phyloP scores from a whole-genome alignment of 1,139 yeast genomes.

The Taphrina pruni region DNA sequence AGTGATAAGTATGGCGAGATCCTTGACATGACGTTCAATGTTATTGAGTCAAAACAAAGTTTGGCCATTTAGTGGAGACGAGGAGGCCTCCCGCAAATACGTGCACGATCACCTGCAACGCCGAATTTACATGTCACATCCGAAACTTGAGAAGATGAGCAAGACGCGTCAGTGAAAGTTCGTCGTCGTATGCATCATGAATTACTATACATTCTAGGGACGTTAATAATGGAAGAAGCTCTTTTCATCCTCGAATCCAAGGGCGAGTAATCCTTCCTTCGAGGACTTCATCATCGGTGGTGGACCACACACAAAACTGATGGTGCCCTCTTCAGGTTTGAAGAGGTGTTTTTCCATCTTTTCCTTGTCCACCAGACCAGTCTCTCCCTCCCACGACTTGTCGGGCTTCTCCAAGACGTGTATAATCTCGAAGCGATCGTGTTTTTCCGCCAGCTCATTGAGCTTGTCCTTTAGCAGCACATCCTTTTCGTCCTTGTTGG shows the following conservation, averaged over 20 bases:
- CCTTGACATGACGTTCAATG: too few species aligned
- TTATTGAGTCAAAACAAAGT: background rate
- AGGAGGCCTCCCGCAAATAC: background rate
- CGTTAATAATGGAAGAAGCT: constrained; percentile 22
- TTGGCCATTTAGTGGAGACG: background rate
- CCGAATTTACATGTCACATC: too few species aligned
- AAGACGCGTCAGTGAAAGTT: too few species aligned
- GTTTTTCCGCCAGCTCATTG: constrained; percentile 8
- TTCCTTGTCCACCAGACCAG: constrained; percentile 25
- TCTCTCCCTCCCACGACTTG: constrained; percentile 18
- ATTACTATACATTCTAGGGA: background rate
- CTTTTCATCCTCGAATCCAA: constrained; percentile 29
- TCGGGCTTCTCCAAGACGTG: constrained; percentile 32
- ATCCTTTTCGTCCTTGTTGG: constrained; percentile 26
- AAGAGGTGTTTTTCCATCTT: constrained; percentile 30
- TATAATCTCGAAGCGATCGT: constrained; percentile 20
- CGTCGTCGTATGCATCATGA: too few species aligned
- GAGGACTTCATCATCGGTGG: constrained; percentile 35
- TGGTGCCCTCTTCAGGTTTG: constrained; percentile 24
- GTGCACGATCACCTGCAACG: background rate
- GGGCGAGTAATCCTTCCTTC: constrained; percentile 20
- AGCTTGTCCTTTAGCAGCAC: constrained; percentile 15
- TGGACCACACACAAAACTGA: constrained; percentile 34
- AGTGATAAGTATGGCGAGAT: background rate
- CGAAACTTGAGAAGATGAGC: too few species aligned